Conservation (phyloP, 495 filamentous ascomycete species). For the Aspergillus panamensis region DNA sequence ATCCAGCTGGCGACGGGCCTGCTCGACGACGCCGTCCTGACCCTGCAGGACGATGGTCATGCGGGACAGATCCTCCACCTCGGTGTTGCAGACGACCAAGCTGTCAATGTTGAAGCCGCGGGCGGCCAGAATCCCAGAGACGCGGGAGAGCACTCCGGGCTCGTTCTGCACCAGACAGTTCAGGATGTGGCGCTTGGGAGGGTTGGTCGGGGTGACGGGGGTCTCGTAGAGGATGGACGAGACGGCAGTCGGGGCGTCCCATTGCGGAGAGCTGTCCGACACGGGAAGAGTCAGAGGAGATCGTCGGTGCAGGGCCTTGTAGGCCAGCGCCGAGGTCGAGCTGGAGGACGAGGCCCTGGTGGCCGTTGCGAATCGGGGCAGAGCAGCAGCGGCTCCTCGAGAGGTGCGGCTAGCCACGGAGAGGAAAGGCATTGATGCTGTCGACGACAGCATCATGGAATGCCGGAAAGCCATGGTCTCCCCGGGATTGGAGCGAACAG, state of each 20-base stretch:
- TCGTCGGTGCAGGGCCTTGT: conserved; percentile 94
- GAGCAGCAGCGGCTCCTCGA: conserved; percentile 29
- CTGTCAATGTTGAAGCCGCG: conserved; percentile 99
- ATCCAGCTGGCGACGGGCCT: conserved; percentile 91
- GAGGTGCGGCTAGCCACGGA: conserved; percentile 33
- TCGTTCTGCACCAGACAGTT: conserved; percentile 99
- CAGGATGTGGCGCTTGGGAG: conserved; percentile 89
- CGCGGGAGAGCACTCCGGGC: conserved; percentile 91
- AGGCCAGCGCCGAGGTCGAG: conserved; percentile 90
- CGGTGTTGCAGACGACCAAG: conserved; percentile 93
- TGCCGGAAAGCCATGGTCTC: conserved; percentile 49
- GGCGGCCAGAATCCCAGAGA: conserved; percentile 93
- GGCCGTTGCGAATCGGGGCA: conserved; percentile 36
- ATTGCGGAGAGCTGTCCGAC: conserved; percentile 67
- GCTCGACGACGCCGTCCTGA: conserved; percentile 96
- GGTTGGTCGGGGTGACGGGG: conserved; percentile 73
- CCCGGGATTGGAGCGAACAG: conserved; percentile 14
- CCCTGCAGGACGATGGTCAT: conserved; percentile 98
- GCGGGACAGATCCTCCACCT: conserved; percentile 93
- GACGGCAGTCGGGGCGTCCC: conserved; percentile 93
- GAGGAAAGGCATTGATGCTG: conserved; percentile 37
- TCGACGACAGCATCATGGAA: conserved; percentile 39
- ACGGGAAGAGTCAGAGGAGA: conserved; percentile 77
- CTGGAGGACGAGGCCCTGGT: conserved; percentile 42
- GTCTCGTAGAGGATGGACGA: conserved; percentile 99